Conservation (phyloP, 495 filamentous ascomycete genomes). For the Penicillium lividum region DNA sequence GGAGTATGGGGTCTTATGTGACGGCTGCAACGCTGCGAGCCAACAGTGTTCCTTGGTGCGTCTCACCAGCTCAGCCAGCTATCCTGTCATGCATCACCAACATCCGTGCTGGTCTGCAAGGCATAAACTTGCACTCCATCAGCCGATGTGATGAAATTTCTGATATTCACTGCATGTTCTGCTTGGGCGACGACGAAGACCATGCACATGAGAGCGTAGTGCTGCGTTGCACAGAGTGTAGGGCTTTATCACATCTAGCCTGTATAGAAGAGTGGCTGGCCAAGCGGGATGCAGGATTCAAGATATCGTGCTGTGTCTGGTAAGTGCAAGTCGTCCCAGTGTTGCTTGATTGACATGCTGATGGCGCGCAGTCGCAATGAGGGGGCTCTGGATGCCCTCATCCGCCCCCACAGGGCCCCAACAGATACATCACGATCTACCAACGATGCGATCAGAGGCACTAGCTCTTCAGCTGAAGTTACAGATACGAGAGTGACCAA, state of each 20-base stretch:
- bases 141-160: background rate
- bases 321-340: background rate
- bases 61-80: slow-evolving; percentile 3
- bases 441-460: too few relatives aligned
- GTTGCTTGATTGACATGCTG: background rate
- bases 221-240: background rate
- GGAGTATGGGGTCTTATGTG: background rate
- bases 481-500: too few relatives aligned
- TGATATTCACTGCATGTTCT: background rate
- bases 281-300: background rate
- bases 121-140: background rate
- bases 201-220: background rate
- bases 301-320: background rate
- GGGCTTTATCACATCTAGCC: background rate
- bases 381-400: background rate
- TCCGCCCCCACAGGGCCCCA: background rate
- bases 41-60: slow-evolving; percentile 1
- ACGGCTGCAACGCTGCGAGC: background rate
- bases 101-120: background rate
- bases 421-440: too few relatives aligned
- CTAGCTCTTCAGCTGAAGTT: too few relatives aligned
- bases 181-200: background rate
- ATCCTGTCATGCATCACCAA: slow-evolving; percentile 2
- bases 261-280: background rate
- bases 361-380: background rate